A percentile compares a stretch with the other conserved stretches of the same genome.
Conservation (phyloP, 257 asterid species). For the Pogostemon cablin region DNA sequence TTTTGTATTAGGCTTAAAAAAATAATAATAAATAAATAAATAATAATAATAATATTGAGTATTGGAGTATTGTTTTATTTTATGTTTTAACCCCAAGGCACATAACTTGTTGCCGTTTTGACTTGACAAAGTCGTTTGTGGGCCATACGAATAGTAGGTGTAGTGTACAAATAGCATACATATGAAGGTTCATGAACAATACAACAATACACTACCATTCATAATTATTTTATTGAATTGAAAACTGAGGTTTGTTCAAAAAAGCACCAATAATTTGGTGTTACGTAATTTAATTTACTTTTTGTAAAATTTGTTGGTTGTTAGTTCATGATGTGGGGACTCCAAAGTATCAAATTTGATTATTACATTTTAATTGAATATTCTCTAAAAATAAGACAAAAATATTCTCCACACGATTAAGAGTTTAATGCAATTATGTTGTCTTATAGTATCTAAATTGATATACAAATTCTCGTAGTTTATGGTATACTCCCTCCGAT, state of each 20-base stretch:
- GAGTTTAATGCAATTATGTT: slow-evolving; percentile 1
- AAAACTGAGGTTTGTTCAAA: background rate
- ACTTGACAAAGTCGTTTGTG: background rate
- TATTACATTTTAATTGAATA: slow-evolving; percentile 15
- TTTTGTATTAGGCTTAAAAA: too few species aligned
- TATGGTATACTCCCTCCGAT: background rate
- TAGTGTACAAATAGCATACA: background rate
- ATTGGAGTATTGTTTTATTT: too few species aligned
- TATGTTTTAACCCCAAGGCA: background rate
- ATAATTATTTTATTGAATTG: background rate
- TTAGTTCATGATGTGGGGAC: slow-evolving; percentile 8
- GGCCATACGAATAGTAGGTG: background rate
- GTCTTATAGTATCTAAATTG: background rate
- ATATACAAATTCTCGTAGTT: background rate
- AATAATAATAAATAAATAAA: too few species aligned
- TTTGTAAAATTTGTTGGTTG: background rate
- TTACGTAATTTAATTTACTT: slow-evolving; percentile 19
- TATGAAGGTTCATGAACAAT: slow-evolving; percentile 29
- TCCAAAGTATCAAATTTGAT: slow-evolving; percentile 19
- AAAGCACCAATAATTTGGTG: slow-evolving; percentile 14
- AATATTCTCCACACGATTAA: background rate
- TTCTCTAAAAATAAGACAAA: background rate
- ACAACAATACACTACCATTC: background rate
- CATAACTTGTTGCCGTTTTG: background rate
- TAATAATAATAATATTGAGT: too few species aligned